A percentile compares a stretch with the other conserved stretches of the same genome.
phyloP scores from a whole-genome alignment of 2,329 filamentous ascomycete genomes.

The Didymosphaeria variabile region DNA sequence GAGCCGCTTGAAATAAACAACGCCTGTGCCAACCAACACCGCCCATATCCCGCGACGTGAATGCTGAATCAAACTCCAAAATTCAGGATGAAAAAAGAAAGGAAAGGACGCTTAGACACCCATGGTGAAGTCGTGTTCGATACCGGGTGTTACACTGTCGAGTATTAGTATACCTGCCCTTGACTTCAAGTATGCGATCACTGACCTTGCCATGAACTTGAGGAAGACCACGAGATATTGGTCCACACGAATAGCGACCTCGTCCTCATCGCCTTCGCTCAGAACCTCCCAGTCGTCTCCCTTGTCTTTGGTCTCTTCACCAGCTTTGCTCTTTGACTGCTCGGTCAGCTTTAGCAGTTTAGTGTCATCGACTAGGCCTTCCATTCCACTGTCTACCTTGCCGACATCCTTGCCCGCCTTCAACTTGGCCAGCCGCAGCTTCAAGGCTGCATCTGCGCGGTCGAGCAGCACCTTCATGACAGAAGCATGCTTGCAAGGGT shows the following conservation, averaged over 20 bases:
- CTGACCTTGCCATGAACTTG: constrained; percentile 70
- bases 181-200: background rate
- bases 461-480: constrained; percentile 99
- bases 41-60: constrained; percentile 8
- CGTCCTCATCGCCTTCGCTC: constrained; percentile 70
- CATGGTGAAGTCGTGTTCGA: constrained; percentile 99
- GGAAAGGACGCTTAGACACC: constrained; percentile 68
- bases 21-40: constrained; percentile 2
- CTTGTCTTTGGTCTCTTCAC: constrained; percentile 46
- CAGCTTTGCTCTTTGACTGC: constrained; percentile 54
- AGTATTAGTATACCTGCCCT: constrained; percentile 67
- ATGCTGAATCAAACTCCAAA: constrained; percentile 5
- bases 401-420: constrained; percentile 67
- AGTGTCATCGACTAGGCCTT: constrained; percentile 85
- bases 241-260: constrained; percentile 85
- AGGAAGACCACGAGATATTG: constrained; percentile 88
- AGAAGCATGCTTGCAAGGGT: constrained; percentile 95
- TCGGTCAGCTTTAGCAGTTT: constrained; percentile 68
- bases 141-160: constrained; percentile 86
- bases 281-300: constrained; percentile 69
- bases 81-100: background rate
- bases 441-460: constrained; percentile 90
- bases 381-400: constrained; percentile 71
- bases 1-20: background rate
- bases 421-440: constrained; percentile 85